Evolutionary conservation across 768 basidiomycete genomes (phyloP), one percentile per base, ranked within the genome.

Genomic region (Boletus sp.): DNA sequence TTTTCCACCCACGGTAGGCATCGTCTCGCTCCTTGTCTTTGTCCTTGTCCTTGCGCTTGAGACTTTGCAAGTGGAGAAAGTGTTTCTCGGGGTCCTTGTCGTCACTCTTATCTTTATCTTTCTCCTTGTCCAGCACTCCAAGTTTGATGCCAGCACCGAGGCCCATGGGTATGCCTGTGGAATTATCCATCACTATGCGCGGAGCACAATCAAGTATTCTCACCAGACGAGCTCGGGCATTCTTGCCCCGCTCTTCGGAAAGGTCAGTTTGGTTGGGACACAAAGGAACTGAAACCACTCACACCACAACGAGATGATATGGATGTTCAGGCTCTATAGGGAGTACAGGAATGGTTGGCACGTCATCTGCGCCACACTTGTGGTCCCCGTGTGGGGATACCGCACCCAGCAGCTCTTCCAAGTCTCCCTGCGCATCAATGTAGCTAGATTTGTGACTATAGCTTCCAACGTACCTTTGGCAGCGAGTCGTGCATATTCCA

Each of bases 401-500:
- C 42, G 76, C 75, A 29, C 89, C 89, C 32, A 92, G 73, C 4
- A 92, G 75, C 56, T 91, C 87, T 61, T 82, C 80, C 50, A 92
- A 68, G 64, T 92, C 83, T 7, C 90, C 90, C 89, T 91, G 53
- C 17, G 20, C 42, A 36, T n/a, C 39, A 20, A 55, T 58, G 58
- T 58, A 54, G 52, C 40, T n/a, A 5, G 4, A 24, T 42, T 36
- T 18, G 37, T 52, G 50, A 56, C 37, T 17, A 24, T 47, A n/a
- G 46, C 46, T 32, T 36, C 46, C 37, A 40, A 28, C 65, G 15
- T 30, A 84, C 89, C 80, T 89, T 91, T 32, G 90, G 90, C 6
- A 91, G 65, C 0, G 86, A 86, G 60, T 91, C 89, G 60, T 92
- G 87, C 90, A 92, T 92, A 61, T 92, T 92, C 90, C 90, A 92